Percentiles rank a stretch among this genome's conserved stretches.
These are phyloP conservation scores for Sordariomycetes sp. DNA, from an alignment of 2,329 filamentous ascomycete genomes.

Conservation along the genomic window DNA sequence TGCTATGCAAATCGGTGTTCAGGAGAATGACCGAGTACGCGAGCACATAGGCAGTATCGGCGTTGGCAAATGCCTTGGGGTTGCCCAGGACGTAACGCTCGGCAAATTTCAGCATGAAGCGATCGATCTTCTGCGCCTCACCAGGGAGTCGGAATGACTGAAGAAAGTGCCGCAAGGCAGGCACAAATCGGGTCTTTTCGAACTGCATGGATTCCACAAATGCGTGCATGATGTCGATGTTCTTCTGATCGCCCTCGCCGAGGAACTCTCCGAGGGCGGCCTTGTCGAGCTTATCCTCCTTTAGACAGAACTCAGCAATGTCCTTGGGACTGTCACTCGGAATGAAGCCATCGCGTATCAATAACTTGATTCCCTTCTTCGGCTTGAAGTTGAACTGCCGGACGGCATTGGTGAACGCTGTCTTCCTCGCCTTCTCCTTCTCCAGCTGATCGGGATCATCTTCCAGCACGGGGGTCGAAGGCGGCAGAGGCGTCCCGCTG, in stretches of 20 bases:
- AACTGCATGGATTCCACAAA: constrained; percentile 98
- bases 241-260: constrained; percentile 84
- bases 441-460: constrained; percentile 94
- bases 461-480: constrained; percentile 63
- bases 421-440: constrained; percentile 89
- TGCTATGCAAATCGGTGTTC: constrained; percentile 92
- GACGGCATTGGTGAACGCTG: constrained; percentile 79
- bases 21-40: constrained; percentile 95
- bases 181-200: constrained; percentile 80
- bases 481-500: constrained; percentile 47
- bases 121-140: constrained; percentile 97
- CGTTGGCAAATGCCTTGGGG: constrained; percentile 94
- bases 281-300: constrained; percentile 82
- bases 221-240: constrained; percentile 96
- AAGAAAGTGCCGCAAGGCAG: constrained; percentile 81
- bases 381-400: constrained; percentile 97
- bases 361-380: constrained; percentile 79
- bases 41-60: constrained; percentile 92
- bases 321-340: constrained; percentile 67
- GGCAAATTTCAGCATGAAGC: constrained; percentile 98
- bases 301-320: constrained; percentile 74
- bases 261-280: constrained; percentile 88
- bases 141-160: constrained; percentile 92
- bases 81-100: constrained; percentile 93
- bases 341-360: constrained; percentile 84